Percentiles rank a stretch among this genome's conserved stretches.
Evolutionary conservation across 2,329 filamentous ascomycete species (phyloP).

Genomic region (Paecilomyces dactylethromorphus): DNA sequence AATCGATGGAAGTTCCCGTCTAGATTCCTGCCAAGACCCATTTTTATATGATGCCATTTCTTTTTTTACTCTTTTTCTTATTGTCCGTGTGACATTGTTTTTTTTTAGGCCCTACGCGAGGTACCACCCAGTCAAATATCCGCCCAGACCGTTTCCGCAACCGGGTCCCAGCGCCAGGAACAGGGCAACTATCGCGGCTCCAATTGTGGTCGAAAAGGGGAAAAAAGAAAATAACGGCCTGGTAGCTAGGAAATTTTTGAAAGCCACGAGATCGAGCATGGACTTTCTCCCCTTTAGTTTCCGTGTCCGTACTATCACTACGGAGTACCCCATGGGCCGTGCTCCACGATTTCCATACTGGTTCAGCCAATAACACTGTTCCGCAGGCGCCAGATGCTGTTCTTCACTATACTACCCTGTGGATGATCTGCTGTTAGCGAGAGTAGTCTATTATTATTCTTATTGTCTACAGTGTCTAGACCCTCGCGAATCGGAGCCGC

Average conservation of each 20-base stretch:
- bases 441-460: background rate
- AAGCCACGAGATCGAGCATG: background rate
- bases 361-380: background rate
- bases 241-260: background rate
- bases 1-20: background rate
- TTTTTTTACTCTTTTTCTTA: background rate
- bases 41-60: background rate
- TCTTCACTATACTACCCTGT: background rate
- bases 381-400: background rate
- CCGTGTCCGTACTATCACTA: background rate
- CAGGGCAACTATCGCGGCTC: no score
- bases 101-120: background rate
- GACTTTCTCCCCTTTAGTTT: background rate
- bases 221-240: background rate
- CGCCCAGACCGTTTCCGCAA: no score
- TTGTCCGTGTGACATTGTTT: no score
- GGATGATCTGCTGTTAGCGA: background rate
- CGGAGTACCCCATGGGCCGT: background rate
- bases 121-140: background rate
- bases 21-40: background rate
- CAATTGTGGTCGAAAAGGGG: no score
- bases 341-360: background rate
- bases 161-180: no score
- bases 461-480: background rate
- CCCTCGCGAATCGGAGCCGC: background rate